Base-by-base conservation (phyloP, 306 rosid genomes). In the Vachellia collinsii region DNA sequence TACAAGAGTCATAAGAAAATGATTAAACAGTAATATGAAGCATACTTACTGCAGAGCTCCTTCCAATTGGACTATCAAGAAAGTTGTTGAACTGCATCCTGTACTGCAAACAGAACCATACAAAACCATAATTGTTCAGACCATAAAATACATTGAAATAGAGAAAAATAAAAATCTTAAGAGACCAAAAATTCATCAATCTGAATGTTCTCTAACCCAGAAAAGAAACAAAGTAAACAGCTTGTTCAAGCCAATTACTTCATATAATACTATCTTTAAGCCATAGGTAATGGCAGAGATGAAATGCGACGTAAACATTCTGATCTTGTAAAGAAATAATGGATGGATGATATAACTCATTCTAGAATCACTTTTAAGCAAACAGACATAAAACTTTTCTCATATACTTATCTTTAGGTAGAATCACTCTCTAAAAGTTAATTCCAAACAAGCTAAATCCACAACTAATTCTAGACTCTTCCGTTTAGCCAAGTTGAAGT, bases 61-160 rank as follows among this genome's bases (percentile, higher is more conserved):
- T 95, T 56, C 97, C 98, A 1, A 95, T 5, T 7, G 98, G 98
- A 58, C 96, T 90, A 34, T 87, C 89, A 75, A 91, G 68, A 78
- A 93, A 86, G 19, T 72, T 88, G 82, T 53, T 79, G 23, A 93
- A 77, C 89, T 93, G 94, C 83, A 66, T 85, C 88, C 94, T 87
- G 90, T 95, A 93, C 97, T 93, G 99, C 86, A 90, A 68, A 48
- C 23, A 76, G 14, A 72, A 50, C 70, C 62, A 29, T 13, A 69
- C 48, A 73, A 76, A 34, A 75, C 5, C 70, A 77, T 50, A 69
- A 83, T 23, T 70, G 48, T 12, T 70, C 19, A 12, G 74, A 42
- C n/a, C 3, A 6, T 10, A 13, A 13, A 74, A 70, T 19, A 76
- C 29, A 77, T 14, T 3, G 51, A 29, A 62, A 34, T 20, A 39